Conservation (phyloP, 129 eudicot genomes). For the Sambucus nigra region DNA sequence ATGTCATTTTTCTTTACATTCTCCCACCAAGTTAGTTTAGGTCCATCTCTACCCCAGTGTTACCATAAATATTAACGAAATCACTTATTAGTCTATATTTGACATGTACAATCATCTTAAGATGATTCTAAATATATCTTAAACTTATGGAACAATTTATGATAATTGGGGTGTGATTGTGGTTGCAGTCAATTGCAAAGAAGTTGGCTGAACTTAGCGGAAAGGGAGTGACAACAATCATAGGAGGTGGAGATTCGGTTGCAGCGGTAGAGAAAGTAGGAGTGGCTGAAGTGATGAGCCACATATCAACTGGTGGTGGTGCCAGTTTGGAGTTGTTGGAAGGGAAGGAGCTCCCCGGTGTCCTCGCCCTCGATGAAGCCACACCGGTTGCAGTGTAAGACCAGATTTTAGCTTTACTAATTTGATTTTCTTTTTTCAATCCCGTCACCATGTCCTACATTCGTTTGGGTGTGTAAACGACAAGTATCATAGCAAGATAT, state of each 20-base stretch:
- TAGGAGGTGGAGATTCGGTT: slow-evolving; percentile 66
- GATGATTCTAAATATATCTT: background rate
- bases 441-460: slow-evolving; percentile 17
- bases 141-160: background rate
- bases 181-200: slow-evolving; percentile 49
- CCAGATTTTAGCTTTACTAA: slow-evolving; percentile 9
- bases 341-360: slow-evolving; percentile 66
- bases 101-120: background rate
- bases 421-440: slow-evolving; percentile 24
- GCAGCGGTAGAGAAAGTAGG: slow-evolving; percentile 77
- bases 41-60: no score
- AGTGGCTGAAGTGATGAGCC: slow-evolving; percentile 66
- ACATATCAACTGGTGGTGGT: slow-evolving; percentile 74
- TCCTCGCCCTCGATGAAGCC: slow-evolving; percentile 51
- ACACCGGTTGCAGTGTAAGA: slow-evolving; percentile 49
- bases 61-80: no score
- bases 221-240: slow-evolving; percentile 55
- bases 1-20: no score
- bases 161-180: background rate
- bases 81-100: background rate
- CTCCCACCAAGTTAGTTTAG: background rate
- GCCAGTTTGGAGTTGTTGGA: slow-evolving; percentile 72
- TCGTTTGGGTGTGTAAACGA: slow-evolving; percentile 31
- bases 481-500: slow-evolving; percentile 14
- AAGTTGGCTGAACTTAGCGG: slow-evolving; percentile 44